Evolutionary conservation across 2,329 filamentous ascomycete species (phyloP).

Genomic region (Cladobotryum protrusum): DNA sequence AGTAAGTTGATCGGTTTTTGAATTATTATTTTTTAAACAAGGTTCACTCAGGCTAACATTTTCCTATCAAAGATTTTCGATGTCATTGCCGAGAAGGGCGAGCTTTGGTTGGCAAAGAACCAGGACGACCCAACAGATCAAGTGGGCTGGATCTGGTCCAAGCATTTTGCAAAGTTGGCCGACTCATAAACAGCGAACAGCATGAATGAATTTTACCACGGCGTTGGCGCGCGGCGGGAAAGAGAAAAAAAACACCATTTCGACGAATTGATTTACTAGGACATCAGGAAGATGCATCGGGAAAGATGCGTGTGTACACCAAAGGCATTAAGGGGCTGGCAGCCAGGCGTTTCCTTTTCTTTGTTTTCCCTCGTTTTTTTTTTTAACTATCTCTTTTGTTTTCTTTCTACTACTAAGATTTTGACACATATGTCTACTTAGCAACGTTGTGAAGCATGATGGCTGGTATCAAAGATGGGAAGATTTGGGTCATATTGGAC

Average conservation of each 20-base stretch:
- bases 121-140: constrained; percentile 77
- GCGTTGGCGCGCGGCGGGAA: constrained; percentile 15
- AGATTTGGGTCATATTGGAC: not conserved
- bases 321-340: constrained; percentile 9
- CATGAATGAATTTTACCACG: constrained; percentile 9
- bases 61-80: constrained; percentile 60
- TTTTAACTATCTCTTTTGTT: constrained; percentile 10
- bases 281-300: constrained; percentile 6
- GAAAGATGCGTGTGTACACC: constrained; percentile 10
- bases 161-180: constrained; percentile 76
- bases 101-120: constrained; percentile 95
- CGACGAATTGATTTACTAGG: constrained; percentile 8
- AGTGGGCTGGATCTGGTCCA: constrained; percentile 98
- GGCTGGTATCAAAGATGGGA: not conserved
- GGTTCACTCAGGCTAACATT: not conserved
- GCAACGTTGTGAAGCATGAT: not conserved
- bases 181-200: constrained; percentile 34
- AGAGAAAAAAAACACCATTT: constrained; percentile 6
- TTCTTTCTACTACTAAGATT: constrained; percentile 9
- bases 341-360: constrained; percentile 10
- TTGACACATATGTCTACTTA: not conserved
- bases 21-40: not conserved
- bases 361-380: constrained; percentile 14
- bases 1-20: constrained; percentile 37
- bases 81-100: constrained; percentile 92